These are phyloP conservation scores for Gracilaria vermiculophylla DNA, from an alignment of 23 red algal species.

Conservation along the genomic window DNA sequence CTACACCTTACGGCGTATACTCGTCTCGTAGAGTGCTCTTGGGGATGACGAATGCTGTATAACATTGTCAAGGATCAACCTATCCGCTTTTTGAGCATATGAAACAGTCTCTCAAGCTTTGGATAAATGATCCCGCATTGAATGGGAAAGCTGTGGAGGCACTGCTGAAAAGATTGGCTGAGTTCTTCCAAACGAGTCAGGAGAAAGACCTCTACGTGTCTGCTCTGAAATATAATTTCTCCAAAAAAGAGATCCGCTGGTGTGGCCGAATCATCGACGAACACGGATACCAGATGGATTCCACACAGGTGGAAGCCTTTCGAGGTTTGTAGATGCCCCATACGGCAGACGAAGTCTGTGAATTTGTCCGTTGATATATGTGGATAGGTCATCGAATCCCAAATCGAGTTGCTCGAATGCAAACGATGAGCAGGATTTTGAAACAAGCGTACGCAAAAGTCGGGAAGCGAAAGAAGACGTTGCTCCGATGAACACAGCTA, in stretches of 20 bases:
- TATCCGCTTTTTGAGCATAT: not conserved
- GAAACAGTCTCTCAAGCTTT: not conserved
- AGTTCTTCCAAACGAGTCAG: not conserved
- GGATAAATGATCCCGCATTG: conserved; percentile 46
- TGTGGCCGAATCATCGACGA: not conserved
- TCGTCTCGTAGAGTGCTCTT: not conserved
- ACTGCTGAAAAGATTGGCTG: not conserved
- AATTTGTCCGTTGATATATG: conserved; percentile 21
- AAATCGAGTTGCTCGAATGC: not conserved
- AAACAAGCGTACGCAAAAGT: conserved; percentile 1
- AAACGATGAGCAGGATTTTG: not conserved
- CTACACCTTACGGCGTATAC: not conserved
- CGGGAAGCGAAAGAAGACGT: conserved; percentile 6
- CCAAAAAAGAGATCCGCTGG: conserved; percentile 4
- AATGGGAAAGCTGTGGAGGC: not conserved
- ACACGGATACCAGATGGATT: conserved; percentile 11
- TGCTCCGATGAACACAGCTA: not conserved
- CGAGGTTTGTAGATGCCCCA: not conserved
- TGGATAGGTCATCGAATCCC: conserved; percentile 35
- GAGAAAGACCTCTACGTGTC: not conserved
- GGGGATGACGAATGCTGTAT: conserved; percentile 10
- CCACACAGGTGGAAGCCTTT: not conserved
- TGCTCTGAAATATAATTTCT: not conserved
- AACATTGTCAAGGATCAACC: conserved; percentile 9
- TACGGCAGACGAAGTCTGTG: conserved; percentile 39